Evolutionary conservation across 1,284 basidiomycete species (phyloP).

Genomic region (Hemileccinum hortonii): DNA sequence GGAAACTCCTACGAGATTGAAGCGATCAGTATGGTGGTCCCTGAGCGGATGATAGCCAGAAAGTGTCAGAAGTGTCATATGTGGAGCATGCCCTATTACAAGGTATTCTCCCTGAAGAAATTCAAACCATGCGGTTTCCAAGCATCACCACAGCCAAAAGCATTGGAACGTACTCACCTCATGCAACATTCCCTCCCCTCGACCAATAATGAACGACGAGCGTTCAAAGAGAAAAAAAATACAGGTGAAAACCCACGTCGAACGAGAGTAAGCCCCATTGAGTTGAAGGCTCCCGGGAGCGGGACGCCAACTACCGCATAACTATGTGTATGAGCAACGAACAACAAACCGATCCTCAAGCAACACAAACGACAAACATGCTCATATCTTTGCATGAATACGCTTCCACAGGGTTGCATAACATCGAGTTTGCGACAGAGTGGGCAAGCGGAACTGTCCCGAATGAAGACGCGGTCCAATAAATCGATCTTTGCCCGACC

Average conservation of each 20-base stretch:
- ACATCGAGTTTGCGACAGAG: conserved; percentile 52
- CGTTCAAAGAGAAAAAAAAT: conserved; percentile 43
- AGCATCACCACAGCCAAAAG: conserved; percentile 48
- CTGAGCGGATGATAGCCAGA: neutral
- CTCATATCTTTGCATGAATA: conserved; percentile 76
- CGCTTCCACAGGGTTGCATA: conserved; percentile 38
- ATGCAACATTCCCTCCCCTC: neutral
- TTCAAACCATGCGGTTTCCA: conserved; percentile 53
- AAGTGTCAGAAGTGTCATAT: conserved; percentile 66
- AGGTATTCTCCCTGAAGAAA: conserved; percentile 88
- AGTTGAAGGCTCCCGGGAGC: conserved; percentile 52
- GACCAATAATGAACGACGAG: conserved; percentile 41
- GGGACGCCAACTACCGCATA: conserved; percentile 69
- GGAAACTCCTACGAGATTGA: neutral
- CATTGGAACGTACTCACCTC: conserved; percentile 36
- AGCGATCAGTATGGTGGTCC: conserved; percentile 9
- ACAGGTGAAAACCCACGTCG: conserved; percentile 55
- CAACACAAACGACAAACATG: conserved; percentile 47
- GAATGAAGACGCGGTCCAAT: conserved; percentile 25
- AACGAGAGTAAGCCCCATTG: conserved; percentile 88
- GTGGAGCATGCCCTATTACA: conserved; percentile 66
- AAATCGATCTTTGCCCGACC: conserved; percentile 50
- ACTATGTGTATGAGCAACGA: conserved; percentile 84
- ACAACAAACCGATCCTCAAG: conserved; percentile 39
- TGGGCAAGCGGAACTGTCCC: conserved; percentile 42